phyloP scores from a whole-genome alignment of 805 yeast genomes.

The Maudiozyma serrabonitensis region DNA sequence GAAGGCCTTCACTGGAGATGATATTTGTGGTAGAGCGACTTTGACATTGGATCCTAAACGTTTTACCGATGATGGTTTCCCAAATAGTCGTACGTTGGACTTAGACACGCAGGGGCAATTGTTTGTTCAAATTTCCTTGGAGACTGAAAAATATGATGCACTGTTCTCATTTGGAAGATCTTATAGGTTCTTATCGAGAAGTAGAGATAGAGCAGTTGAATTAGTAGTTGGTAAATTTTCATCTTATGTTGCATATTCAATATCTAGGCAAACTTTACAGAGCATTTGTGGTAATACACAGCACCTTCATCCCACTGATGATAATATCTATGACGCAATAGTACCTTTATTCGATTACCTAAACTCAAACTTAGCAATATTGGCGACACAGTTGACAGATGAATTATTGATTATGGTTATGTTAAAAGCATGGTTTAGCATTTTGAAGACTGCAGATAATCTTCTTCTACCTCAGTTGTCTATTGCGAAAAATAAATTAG shows the following conservation, averaged over 20 bases:
- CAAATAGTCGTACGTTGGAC: constrained; percentile 49
- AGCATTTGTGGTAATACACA: constrained; percentile 46
- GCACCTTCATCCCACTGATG: constrained; percentile 33
- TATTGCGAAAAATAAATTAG: constrained; percentile 26
- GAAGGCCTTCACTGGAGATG: constrained; percentile 38
- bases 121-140: constrained; percentile 59
- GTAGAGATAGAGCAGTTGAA: constrained; percentile 57
- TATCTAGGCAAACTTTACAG: constrained; percentile 49
- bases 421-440: constrained; percentile 72
- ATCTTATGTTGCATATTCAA: constrained; percentile 45
- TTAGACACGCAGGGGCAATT: constrained; percentile 63
- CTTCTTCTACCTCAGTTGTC: constrained; percentile 66
- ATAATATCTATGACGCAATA: constrained; percentile 52
- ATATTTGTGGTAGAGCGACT: constrained; percentile 55
- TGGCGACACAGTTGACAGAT: constrained; percentile 49
- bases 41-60: constrained; percentile 52
- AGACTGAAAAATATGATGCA: constrained; percentile 72
- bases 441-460: constrained; percentile 58
- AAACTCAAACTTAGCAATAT: constrained; percentile 54
- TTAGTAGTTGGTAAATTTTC: constrained; percentile 67
- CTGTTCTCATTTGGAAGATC: constrained; percentile 73
- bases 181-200: constrained; percentile 51
- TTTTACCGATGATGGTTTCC: constrained; percentile 58
- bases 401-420: constrained; percentile 53
- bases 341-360: constrained; percentile 66